Base-by-base conservation (phyloP, 2,329 filamentous ascomycete genomes). In the Penicillium sp. region DNA sequence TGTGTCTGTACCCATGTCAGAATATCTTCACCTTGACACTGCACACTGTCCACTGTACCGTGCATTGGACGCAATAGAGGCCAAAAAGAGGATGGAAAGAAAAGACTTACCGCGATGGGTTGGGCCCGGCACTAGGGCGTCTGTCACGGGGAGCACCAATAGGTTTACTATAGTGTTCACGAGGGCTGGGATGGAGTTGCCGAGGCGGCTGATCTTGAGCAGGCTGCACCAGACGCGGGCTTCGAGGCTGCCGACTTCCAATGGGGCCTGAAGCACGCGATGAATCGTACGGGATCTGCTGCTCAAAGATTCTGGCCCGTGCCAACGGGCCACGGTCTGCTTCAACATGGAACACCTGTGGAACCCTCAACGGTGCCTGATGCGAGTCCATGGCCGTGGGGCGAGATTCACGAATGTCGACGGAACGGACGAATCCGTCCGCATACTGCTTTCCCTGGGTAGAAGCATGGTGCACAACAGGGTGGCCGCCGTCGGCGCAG, bases 351-450 rank as follows among this genome's bases (percentile, higher is more conserved):
- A 24, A 50, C 18, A 48, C 34, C 32, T 57, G 38, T 39, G 57
- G 58, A 29, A 48, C 40, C 40, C 44, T 54, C 40, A 48, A 12
- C 9, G 48, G 58, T 24, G 51, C 60, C 12, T 48, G 32, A n/a
- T 47, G 43, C 35, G 59, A 56, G 28, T 59, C 58, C 44, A 53
- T 41, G 28, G 55, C 53, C 39, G 52, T 43, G 26, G 55, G 54
- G 35, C 51, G 46, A 38, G 54, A 49, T 24, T 63, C 63, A 35
- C 56, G 58, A 27, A 59, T 49, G 44, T 63, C 62, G 57, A 69
- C 52, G 33, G 60, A 59, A 46, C 65, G 66, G 47, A 69, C 61
- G 52, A 70, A 69, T 48, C 62, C 67, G 50, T 68, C 63, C 9
- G 66, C 65, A 55, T 70, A 67, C 32, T 64, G 55, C 28, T 57